Evolutionary conservation across 2,329 filamentous ascomycete genomes (phyloP), one percentile per base, ranked within the genome.

Genomic region (Phialocephala subalpina): DNA sequence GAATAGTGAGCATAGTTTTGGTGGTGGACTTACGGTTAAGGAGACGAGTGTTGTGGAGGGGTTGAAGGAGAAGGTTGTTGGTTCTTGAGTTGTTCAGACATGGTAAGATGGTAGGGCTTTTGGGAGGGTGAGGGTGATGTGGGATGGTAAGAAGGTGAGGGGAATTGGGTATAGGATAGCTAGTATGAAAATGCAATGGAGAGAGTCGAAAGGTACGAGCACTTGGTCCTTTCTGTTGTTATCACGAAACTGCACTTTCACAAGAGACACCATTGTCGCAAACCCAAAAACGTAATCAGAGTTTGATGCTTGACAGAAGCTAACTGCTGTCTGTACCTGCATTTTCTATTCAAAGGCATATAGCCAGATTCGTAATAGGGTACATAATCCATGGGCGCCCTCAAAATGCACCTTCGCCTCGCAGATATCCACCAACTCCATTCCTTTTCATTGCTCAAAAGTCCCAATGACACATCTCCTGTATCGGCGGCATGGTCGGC

Each of bases 401-500:
- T 47, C 22, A 49, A 47, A 47, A 47, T 42, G 38, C 25, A 49
- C 18, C 25, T 53, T 33, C 1, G 11, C 27, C 27, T 53, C 27
- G 12, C 25, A 33, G 22, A 27, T 20, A 52, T 33, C 38, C 36
- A 20, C 27, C 49, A 33, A 45, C 42, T 33, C 40, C 60, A 27
- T 40, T 18, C 35, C 18, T 42, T 2, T 18, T 53, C 25, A 20
- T 16, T 27, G 22, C n/a, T 81, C 78, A 94, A 73, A 95, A 89
- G 75, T 93, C 87, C 86, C 91, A 95, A 33, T 81, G 78, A 70
- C 88, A 89, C 83, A 89, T 95, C 74, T 95, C 93, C 67, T 88
- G 84, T 78, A 89, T 90, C 0, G 94, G 94, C 22, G 94, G 92
- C 55, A 93, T 80, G 72, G 91, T 84, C 0, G 94, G 94, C 80